phyloP scores from a whole-genome alignment of 768 basidiomycete genomes.

The Boletellus emodensis region DNA sequence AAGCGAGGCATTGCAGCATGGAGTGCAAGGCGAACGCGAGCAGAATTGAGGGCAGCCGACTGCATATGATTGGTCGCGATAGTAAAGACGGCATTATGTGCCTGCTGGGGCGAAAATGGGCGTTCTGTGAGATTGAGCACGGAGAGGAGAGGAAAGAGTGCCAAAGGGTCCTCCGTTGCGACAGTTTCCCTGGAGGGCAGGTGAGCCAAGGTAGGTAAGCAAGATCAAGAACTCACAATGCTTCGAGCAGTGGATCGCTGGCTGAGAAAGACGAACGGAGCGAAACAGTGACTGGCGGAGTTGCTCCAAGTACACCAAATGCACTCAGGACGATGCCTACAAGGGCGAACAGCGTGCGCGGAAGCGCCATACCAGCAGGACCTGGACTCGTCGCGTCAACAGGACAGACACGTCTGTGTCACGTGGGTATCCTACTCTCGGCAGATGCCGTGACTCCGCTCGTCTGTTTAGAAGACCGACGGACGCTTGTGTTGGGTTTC shows the following conservation, averaged over 20 bases:
- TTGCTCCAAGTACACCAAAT: constrained; percentile 18
- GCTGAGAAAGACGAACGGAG: constrained; percentile 28
- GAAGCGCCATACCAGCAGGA: constrained; percentile 6
- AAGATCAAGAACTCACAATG: constrained; percentile 22
- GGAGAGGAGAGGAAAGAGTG: constrained; percentile 72
- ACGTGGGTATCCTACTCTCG: constrained; percentile 14
- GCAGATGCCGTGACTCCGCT: constrained; percentile 21
- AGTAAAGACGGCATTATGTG: constrained; percentile 39
- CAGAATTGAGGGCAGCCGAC: constrained; percentile 46
- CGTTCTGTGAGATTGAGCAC: constrained; percentile 52
- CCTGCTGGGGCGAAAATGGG: constrained; percentile 40
- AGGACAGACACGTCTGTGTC: constrained; percentile 19
- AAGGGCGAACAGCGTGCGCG: constrained; percentile 15
- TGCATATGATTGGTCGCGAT: constrained; percentile 44
- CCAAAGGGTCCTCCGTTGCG: constrained; percentile 61
- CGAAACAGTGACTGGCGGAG: constrained; percentile 29
- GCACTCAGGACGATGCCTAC: constrained; percentile 14
- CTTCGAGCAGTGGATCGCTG: constrained; percentile 28
- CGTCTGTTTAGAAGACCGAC: constrained; percentile 5
- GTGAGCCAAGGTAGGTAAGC: constrained; percentile 1
- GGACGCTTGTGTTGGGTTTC: too few relatives aligned
- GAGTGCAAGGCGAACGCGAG: constrained; percentile 71
- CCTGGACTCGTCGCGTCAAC: background rate
- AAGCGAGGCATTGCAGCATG: constrained; percentile 78
- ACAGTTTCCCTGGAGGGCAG: constrained; percentile 68